phyloP scores from a whole-genome alignment of 2,329 filamentous ascomycete species.

The Anthostomella pinea region DNA sequence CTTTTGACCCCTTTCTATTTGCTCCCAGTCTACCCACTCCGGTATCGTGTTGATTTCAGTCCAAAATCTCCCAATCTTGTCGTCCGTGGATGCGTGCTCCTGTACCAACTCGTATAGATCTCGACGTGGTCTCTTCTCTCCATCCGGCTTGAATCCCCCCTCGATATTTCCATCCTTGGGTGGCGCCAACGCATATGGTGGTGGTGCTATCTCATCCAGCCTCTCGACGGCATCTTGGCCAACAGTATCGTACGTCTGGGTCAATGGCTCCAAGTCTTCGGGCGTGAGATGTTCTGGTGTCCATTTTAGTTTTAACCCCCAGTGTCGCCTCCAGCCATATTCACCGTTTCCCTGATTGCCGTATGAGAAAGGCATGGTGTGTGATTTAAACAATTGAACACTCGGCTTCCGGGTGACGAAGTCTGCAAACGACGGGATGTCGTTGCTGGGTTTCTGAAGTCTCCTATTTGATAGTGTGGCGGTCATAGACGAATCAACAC shows the following conservation, averaged over 20 bases:
- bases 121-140: slow-evolving; percentile 36
- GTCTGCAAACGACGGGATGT: background rate
- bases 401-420: background rate
- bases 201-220: slow-evolving; percentile 60
- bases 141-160: slow-evolving; percentile 19
- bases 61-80: slow-evolving; percentile 59
- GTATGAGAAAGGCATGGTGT: slow-evolving; percentile 9
- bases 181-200: slow-evolving; percentile 17
- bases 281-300: slow-evolving; percentile 60
- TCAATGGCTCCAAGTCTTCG: slow-evolving; percentile 58
- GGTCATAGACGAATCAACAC: too few species aligned
- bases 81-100: slow-evolving; percentile 55
- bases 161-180: slow-evolving; percentile 20
- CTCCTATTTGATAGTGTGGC: too few species aligned
- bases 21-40: slow-evolving; percentile 74
- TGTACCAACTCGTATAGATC: slow-evolving; percentile 64
- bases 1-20: slow-evolving; percentile 70
- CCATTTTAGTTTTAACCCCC: slow-evolving; percentile 69
- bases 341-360: slow-evolving; percentile 3
- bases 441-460: background rate
- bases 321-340: slow-evolving; percentile 34
- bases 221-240: slow-evolving; percentile 63
- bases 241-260: slow-evolving; percentile 65
- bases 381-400: background rate
- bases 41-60: slow-evolving; percentile 63